Evolutionary conservation across 371 early-diverging fungal species (phyloP), one percentile per base, ranked within the genome.

Genomic region (Rhizopus delemar): DNA sequence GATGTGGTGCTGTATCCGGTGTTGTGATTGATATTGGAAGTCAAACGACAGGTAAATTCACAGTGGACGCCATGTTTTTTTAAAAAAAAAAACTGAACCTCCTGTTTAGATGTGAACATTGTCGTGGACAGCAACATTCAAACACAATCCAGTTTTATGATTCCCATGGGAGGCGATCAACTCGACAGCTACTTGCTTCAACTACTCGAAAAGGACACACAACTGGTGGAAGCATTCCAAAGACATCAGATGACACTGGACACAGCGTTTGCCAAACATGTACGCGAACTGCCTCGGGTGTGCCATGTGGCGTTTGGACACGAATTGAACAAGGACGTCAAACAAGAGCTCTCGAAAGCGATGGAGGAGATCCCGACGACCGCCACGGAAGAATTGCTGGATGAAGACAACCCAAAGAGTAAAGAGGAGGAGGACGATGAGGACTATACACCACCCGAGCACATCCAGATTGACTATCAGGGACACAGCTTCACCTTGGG

Each of bases 1-100:
- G 93, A 2, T 86, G 86, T 60, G 92, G 90, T 15, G 68, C 85
- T 8, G 79, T 87, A 4, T 87, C 90, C 2, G 97, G 94, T 13
- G 67, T 94, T 2, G 90, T 95, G 12, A 83, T 96, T n/a, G 95
- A 96, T 66, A 83, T 96, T 73, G 96, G 96, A 13, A 86, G 95
- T 63, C 75, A 82, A 50, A 77, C 78, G 6, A 93, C 89, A 53
- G 82, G 90, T 86, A 67, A 46, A 12, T 9, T 16, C 8, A 29
- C 2, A 35, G 8, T 11, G 29, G 34, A 58, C 16, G 34, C 1
- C 39, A 8, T 35, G 15, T 1, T 0, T 2, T 4, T 7, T 4
- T 7, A 38, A 52, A 15, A 41, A 6, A 50, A 57, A n/a, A 31
- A 5, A 60, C 31, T 22, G 22, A 22, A 22, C 2, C 22, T 22